Evolutionary conservation across 2,329 filamentous ascomycete species (phyloP).

Genomic region (Colletotrichum sp.): DNA sequence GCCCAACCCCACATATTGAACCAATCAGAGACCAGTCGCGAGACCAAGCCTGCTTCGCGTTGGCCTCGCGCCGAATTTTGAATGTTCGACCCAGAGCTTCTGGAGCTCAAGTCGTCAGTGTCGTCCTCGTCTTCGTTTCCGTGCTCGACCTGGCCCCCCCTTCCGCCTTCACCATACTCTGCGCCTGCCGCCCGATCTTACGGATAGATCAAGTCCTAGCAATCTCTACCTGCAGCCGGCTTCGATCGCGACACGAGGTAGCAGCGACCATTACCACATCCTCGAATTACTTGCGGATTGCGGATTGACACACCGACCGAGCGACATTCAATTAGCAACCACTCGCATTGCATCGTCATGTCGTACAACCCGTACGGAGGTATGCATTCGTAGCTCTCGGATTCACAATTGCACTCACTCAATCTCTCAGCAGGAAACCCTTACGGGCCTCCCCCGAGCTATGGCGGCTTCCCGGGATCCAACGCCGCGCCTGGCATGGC

Average conservation of each 20-base stretch:
- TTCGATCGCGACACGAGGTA: not conserved
- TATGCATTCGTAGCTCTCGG: conserved; percentile 30
- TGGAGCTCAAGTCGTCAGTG: not conserved
- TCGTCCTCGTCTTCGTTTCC: not conserved
- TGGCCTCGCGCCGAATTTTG: conserved; percentile 22
- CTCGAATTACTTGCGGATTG: not conserved
- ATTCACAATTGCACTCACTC: conserved; percentile 20
- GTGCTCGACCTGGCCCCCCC: not conserved
- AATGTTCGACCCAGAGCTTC: conserved; percentile 8
- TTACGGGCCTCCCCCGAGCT: conserved; percentile 79
- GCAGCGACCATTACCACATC: not conserved
- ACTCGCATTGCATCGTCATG: conserved; percentile 39
- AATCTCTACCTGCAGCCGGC: not conserved
- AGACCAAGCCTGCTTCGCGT: conserved; percentile 10
- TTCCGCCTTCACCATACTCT: not conserved
- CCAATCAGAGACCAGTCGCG: conserved; percentile 23
- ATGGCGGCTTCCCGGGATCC: conserved; percentile 71
- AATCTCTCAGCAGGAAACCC: conserved; percentile 44
- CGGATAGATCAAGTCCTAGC: not conserved
- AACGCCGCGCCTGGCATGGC: conserved; percentile 70
- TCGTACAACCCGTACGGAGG: conserved; percentile 68
- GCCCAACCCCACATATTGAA: not conserved
- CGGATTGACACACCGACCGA: not conserved
- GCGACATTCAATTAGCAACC: not conserved
- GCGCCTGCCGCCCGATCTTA: not conserved